phyloP scores from a whole-genome alignment of 345 rosid species.

The Jatropha curcas region DNA sequence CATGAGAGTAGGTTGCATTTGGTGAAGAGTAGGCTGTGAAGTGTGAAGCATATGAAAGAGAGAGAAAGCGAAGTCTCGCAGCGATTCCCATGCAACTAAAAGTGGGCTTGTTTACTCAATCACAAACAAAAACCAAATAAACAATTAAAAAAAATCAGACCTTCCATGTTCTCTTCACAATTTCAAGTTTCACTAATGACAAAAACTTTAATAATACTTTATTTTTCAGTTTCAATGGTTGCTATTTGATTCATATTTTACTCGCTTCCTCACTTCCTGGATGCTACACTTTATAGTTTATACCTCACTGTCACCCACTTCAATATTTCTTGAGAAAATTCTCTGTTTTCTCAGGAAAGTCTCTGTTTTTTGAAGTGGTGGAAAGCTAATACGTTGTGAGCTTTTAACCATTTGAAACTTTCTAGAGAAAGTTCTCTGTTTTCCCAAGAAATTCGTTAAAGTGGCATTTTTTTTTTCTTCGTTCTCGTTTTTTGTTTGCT shows the following conservation, averaged over 20 bases:
- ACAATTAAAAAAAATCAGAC: constrained; percentile 2
- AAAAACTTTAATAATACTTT: background rate
- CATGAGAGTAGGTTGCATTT: constrained; percentile 11
- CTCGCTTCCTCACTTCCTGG: constrained; percentile 11
- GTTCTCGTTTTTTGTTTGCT: background rate
- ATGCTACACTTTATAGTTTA: background rate
- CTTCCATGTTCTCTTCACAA: constrained; percentile 10
- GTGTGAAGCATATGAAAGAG: background rate
- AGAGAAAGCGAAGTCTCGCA: background rate
- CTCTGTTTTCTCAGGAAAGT: background rate
- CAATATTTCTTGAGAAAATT: background rate
- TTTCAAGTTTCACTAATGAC: background rate
- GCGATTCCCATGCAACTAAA: constrained; percentile 23
- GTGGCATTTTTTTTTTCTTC: too few relatives aligned
- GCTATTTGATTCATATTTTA: background rate
- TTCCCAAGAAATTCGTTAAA: background rate
- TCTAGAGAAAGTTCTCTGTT: background rate
- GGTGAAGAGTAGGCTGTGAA: background rate
- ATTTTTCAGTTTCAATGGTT: background rate
- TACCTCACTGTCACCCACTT: background rate
- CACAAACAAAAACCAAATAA: background rate
- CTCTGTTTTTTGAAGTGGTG: too few relatives aligned
- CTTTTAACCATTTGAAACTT: background rate
- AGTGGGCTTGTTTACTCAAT: constrained; percentile 8
- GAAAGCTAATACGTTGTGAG: background rate